Percentiles rank a stretch among this genome's conserved stretches.
phyloP scores from a whole-genome alignment of 768 basidiomycete species.

The Exidia glandulosa region DNA sequence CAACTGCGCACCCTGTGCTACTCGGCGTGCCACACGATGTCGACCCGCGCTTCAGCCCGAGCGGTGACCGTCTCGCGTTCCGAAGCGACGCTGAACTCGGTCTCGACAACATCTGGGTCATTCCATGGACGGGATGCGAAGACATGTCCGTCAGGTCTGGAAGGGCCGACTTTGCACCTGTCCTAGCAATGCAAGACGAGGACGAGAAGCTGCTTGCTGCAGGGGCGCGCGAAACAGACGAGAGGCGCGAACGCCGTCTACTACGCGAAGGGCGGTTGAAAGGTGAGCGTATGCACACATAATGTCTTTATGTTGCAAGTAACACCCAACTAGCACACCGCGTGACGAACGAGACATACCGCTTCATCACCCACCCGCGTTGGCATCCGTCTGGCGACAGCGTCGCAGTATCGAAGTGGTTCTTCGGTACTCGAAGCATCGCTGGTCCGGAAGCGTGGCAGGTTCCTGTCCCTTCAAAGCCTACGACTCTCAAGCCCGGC shows the following conservation, averaged over 20 bases:
- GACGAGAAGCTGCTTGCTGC: conserved; percentile 38
- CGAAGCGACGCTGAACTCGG: conserved; percentile 64
- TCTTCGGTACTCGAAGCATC: conserved; percentile 49
- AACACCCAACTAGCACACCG: conserved; percentile 32
- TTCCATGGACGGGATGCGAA: conserved; percentile 52
- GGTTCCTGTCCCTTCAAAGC: conserved; percentile 35
- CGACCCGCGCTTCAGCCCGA: conserved; percentile 63
- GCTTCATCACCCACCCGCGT: conserved; percentile 58
- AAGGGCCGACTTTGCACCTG: neutral
- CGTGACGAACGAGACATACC: conserved; percentile 66
- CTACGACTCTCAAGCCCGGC: conserved; percentile 14
- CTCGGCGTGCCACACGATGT: conserved; percentile 61
- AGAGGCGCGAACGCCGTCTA: conserved; percentile 37
- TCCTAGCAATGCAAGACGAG: conserved; percentile 24
- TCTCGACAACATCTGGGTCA: conserved; percentile 65
- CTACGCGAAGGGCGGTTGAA: conserved; percentile 44
- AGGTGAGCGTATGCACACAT: no score
- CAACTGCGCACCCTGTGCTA: conserved; percentile 43
- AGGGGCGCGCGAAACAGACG: conserved; percentile 40
- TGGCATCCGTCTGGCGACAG: conserved; percentile 57
- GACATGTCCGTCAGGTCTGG: conserved; percentile 27
- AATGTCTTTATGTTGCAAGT: no score
- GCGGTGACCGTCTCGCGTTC: conserved; percentile 53
- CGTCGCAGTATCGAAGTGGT: conserved; percentile 68
- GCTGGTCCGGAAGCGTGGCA: conserved; percentile 70